A percentile compares a stretch with the other conserved stretches of the same genome.
These are phyloP conservation scores for Penicillium cosmopolitanum DNA, from an alignment of 495 filamentous ascomycete genomes.

Conservation along the genomic window DNA sequence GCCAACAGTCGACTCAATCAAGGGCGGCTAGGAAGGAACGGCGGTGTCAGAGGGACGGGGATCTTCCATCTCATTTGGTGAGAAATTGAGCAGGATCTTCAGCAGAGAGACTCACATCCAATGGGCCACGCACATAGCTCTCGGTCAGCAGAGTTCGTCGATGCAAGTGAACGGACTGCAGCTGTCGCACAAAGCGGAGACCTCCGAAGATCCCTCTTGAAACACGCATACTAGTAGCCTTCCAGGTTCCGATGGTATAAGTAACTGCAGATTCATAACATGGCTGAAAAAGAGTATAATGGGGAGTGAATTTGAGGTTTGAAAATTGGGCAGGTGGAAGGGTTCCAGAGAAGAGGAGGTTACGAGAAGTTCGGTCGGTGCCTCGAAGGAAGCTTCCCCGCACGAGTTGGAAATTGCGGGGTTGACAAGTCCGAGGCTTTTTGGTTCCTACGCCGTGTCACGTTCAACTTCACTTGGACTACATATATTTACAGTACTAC, in stretches of 20 bases:
- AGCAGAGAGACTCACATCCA: constrained; percentile 35
- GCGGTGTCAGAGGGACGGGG: neutral
- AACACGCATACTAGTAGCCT: constrained; percentile 21
- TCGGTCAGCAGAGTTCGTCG: constrained; percentile 46
- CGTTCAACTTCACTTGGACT: neutral
- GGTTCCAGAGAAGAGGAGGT: neutral
- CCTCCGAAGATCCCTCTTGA: constrained; percentile 12
- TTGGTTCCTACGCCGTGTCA: neutral
- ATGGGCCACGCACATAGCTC: constrained; percentile 50
- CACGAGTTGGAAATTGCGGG: constrained; percentile 16
- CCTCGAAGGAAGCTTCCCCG: constrained; percentile 21
- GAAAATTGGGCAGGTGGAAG: neutral
- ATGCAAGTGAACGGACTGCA: neutral
- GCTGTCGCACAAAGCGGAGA: constrained; percentile 9
- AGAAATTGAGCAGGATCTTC: neutral
- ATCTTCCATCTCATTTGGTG: constrained; percentile 4
- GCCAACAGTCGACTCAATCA: constrained; percentile 76
- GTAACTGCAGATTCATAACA: constrained; percentile 17
- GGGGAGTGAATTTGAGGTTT: neutral
- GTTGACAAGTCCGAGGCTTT: constrained; percentile 18
- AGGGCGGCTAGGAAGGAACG: constrained; percentile 59
- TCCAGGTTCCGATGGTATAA: constrained; percentile 1
- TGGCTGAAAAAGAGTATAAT: neutral
- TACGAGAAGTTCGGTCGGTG: neutral
- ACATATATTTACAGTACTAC: too few species aligned